Evolutionary conservation across 2,329 filamentous ascomycete species (phyloP).

Genomic region (Pseudopithomyces chartarum): DNA sequence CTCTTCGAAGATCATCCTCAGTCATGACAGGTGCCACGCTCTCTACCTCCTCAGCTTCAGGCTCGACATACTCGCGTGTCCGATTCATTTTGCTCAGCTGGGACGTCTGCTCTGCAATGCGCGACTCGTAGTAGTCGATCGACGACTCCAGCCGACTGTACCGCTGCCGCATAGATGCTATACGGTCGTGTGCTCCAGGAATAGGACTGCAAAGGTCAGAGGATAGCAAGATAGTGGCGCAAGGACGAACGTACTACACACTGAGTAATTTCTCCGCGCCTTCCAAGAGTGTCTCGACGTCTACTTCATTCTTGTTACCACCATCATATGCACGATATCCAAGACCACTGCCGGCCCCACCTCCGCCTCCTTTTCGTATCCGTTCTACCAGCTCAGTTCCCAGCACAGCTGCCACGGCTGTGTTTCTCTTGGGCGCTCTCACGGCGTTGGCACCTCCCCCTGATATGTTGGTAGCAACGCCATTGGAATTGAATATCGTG

Average conservation of each 20-base stretch:
- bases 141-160: slow-evolving; percentile 74
- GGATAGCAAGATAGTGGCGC: too few relatives aligned
- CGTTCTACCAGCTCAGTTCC: slow-evolving; percentile 85
- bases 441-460: slow-evolving; percentile 49
- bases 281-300: slow-evolving; percentile 81
- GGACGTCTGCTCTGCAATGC: slow-evolving; percentile 75
- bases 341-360: slow-evolving; percentile 56
- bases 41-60: slow-evolving; percentile 55
- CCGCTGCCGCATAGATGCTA: slow-evolving; percentile 72
- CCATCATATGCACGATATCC: slow-evolving; percentile 50
- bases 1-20: slow-evolving; percentile 69
- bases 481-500: slow-evolving; percentile 53
- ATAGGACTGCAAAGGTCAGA: slow-evolving; percentile 61
- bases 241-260: slow-evolving; percentile 67
- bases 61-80: slow-evolving; percentile 61
- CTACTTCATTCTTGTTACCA: slow-evolving; percentile 70
- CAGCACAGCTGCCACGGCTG: slow-evolving; percentile 86
- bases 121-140: slow-evolving; percentile 77
- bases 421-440: slow-evolving; percentile 69
- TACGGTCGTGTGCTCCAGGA: slow-evolving; percentile 76
- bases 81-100: slow-evolving; percentile 75
- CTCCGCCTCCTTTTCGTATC: slow-evolving; percentile 66
- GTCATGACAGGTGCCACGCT: slow-evolving; percentile 58
- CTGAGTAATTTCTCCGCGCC: slow-evolving; percentile 89
- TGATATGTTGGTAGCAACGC: slow-evolving; percentile 35